Percentiles rank a stretch among this genome's conserved stretches.
These are phyloP conservation scores for Scutellaria minor DNA, from an alignment of 257 asterid genomes.

Conservation along the genomic window DNA sequence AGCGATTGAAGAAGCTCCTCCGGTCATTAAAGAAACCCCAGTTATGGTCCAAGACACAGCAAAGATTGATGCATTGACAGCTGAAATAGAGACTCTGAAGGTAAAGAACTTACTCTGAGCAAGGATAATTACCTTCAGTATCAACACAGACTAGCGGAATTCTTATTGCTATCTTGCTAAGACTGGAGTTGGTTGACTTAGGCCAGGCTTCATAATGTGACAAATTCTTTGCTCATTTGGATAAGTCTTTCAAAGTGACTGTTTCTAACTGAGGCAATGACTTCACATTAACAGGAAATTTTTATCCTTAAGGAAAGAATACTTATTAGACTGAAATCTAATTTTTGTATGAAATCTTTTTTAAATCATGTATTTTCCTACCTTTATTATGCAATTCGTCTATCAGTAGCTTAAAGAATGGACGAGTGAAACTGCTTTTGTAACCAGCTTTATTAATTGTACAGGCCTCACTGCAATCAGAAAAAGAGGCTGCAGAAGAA, in stretches of 20 bases:
- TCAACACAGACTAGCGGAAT: conserved; percentile 1
- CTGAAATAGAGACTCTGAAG: conserved; percentile 81
- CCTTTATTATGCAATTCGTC: conserved; percentile 17
- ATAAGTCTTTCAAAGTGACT: background rate
- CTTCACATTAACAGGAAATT: conserved; percentile 3
- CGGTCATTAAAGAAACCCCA: conserved; percentile 96
- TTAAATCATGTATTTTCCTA: conserved; percentile 2
- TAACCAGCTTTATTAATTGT: conserved; percentile 33
- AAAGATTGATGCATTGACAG: conserved; percentile 79
- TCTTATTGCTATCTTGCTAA: conserved; percentile 27
- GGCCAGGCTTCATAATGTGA: conserved; percentile 18
- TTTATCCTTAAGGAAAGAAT: background rate
- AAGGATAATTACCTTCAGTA: conserved; percentile 21
- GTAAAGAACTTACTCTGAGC: conserved; percentile 43
- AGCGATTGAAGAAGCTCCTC: conserved; percentile 98
- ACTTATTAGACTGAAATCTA: conserved; percentile 1
- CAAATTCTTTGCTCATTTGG: background rate
- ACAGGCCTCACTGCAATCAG: conserved; percentile 77
- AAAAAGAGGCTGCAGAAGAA: conserved; percentile 72
- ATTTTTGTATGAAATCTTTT: background rate
- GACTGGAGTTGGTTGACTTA: conserved; percentile 23
- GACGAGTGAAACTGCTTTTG: conserved; percentile 8
- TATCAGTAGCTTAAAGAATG: conserved; percentile 26
- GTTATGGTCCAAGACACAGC: conserved; percentile 88
- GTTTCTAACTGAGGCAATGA: conserved; percentile 1